Evolutionary conservation across 139 green algal species (phyloP).

Genomic region (Coccomyxa sp.): DNA sequence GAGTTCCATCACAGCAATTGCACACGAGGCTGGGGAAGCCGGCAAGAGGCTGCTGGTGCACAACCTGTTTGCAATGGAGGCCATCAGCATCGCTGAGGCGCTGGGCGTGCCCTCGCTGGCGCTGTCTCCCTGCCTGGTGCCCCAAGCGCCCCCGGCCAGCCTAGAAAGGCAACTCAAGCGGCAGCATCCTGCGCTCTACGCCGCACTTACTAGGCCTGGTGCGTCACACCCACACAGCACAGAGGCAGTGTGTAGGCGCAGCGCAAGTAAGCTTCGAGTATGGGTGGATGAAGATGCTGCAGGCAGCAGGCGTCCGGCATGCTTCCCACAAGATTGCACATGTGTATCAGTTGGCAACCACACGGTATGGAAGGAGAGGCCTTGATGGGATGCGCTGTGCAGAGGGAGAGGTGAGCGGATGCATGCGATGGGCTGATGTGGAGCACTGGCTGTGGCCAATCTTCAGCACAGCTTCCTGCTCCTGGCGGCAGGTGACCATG

Average conservation of each 20-base stretch:
- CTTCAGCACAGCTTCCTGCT: slow-evolving; percentile 57
- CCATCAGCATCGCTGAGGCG: slow-evolving; percentile 53
- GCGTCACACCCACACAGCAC: not conserved
- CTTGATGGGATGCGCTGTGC: not conserved
- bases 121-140: slow-evolving; percentile 52
- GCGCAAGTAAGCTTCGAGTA: not conserved
- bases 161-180: slow-evolving; percentile 30
- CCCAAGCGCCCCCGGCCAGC: slow-evolving; percentile 36
- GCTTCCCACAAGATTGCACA: too few relatives aligned
- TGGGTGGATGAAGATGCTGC: not conserved
- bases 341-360: too few relatives aligned
- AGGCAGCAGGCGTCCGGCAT: not conserved
- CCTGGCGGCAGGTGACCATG: slow-evolving; percentile 43
- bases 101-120: slow-evolving; percentile 43
- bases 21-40: not conserved
- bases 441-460: slow-evolving; percentile 79
- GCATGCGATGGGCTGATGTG: slow-evolving; percentile 43
- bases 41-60: slow-evolving; percentile 29
- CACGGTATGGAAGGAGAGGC: slow-evolving; percentile 1
- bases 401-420: not conserved
- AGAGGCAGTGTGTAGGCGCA: not conserved
- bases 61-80: slow-evolving; percentile 60
- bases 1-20: not conserved
- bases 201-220: slow-evolving; percentile 5
- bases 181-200: slow-evolving; percentile 24